These are phyloP conservation scores for Boletus pseudopeckii DNA, from an alignment of 768 basidiomycete genomes.

Conservation along the genomic window DNA sequence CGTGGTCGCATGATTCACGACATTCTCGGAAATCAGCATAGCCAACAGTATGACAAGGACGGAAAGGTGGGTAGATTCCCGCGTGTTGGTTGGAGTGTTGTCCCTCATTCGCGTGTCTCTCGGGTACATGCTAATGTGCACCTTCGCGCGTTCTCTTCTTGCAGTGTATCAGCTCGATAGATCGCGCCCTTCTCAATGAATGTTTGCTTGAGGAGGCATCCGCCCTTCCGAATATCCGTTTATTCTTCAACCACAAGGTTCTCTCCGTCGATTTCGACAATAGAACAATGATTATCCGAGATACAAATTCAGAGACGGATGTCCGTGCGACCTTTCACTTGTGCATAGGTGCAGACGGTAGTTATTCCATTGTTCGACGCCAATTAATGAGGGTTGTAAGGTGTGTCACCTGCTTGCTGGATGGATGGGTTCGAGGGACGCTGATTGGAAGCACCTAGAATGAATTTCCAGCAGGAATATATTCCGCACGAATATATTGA, in stretches of 20 bases:
- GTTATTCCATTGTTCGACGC: conserved; percentile 84
- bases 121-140: conserved; percentile 22
- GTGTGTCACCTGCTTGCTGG: conserved; percentile 43
- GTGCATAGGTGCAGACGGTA: conserved; percentile 92
- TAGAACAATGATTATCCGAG: conserved; percentile 51
- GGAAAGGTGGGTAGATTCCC: conserved; percentile 64
- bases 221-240: conserved; percentile 55
- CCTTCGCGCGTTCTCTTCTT: conserved; percentile 20
- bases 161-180: conserved; percentile 93
- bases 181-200: conserved; percentile 84
- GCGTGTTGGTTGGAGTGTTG: conserved; percentile 8
- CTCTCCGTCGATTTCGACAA: conserved; percentile 70
- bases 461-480: conserved; percentile 94
- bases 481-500: conserved; percentile 96
- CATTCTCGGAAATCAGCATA: conserved; percentile 63
- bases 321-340: conserved; percentile 61
- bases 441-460: conserved; percentile 48
- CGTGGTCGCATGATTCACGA: conserved; percentile 94
- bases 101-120: conserved; percentile 20
- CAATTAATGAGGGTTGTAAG: conserved; percentile 95
- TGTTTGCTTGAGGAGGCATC: conserved; percentile 75
- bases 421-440: conserved; percentile 3
- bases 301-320: conserved; percentile 42
- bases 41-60: conserved; percentile 84
- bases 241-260: conserved; percentile 82